These are phyloP conservation scores for Polygonum aviculare DNA, from an alignment of 148 eudicot genomes.

Conservation along the genomic window DNA sequence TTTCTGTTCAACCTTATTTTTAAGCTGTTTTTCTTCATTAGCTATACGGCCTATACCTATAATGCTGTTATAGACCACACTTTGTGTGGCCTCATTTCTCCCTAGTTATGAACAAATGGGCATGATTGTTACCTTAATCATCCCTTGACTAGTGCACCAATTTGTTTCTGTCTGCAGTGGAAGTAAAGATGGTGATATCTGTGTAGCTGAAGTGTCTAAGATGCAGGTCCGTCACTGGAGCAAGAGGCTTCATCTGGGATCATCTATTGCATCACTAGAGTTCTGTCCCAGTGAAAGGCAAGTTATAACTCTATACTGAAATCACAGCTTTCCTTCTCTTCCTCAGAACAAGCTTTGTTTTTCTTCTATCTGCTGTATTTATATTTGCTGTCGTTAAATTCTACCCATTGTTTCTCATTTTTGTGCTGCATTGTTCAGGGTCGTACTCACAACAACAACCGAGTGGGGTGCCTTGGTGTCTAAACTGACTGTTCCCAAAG, in stretches of 20 bases:
- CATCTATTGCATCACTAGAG: conserved; percentile 55
- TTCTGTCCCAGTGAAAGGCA: conserved; percentile 98
- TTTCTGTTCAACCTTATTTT: not conserved
- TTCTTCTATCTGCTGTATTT: not conserved
- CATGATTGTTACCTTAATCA: not conserved
- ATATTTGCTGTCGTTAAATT: not conserved
- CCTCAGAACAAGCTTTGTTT: not conserved
- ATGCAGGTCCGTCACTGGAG: conserved; percentile 84
- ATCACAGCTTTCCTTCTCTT: not conserved
- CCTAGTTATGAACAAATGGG: not conserved
- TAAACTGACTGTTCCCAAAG: conserved; percentile 17
- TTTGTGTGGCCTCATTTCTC: not conserved
- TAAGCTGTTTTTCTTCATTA: not conserved
- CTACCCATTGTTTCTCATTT: not conserved
- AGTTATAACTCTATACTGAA: not conserved
- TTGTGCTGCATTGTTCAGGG: conserved; percentile 37
- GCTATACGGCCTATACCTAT: not conserved
- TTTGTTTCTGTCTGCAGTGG: conserved; percentile 32
- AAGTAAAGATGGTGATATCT: conserved; percentile 93
- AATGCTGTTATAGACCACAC: not conserved
- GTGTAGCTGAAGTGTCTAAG: conserved; percentile 74
- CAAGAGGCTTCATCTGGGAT: conserved; percentile 84
- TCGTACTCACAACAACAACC: conserved; percentile 60
- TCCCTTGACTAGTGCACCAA: not conserved
- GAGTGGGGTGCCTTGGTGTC: conserved; percentile 33